Evolutionary conservation across 306 rosid genomes (phyloP), one percentile per base, ranked within the genome.

Genomic region (Parietaria judaica): DNA sequence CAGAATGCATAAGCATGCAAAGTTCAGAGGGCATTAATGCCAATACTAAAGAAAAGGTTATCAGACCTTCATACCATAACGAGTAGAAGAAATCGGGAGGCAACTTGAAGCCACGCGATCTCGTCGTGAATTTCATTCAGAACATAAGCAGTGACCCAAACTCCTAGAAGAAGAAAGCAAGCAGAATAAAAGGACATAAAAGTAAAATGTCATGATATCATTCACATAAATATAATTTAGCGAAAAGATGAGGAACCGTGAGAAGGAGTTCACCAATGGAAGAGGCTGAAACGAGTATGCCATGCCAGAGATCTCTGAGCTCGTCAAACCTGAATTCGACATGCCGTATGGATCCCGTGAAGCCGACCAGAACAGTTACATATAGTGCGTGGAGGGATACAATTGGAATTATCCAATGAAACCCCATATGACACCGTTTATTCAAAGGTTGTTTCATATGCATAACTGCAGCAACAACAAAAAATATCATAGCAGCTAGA

Each of bases 281-380:
- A 64, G 59, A 66, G 51, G 86, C 77, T 47, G 95, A 81, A 58
- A 86, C 76, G 62, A 88, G 80, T 77, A 92, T 81, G 76, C 99
- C 99, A 58, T 82, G 83, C 96, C 96, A 88, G 51, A 92, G 90
- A 70, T 92, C 95, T 76, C 74, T 88, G 63, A 88, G 87, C 72
- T 92, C 99, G 53, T 92, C 96, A 70, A 92, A 92, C 76, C 96
- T 80, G 83, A 92, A 88, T 66, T 92, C 96, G 72, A 92, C 74
- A 75, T 94, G 97, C 70, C 71, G 84, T 74, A 94, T 74, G 63
- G 95, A 88, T 71, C 80, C 73, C 4, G 96, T 80, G 70, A 82
- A 82, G 46, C 76, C 94, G 78, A 92, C 74, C 81, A 92, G 78
- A 75, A 75, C 75, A 58, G 79, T 74, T 50, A 88, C 85, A 66